Percentiles rank a stretch among this genome's conserved stretches.
Evolutionary conservation across 2,329 filamentous ascomycete species (phyloP).

Genomic region (Mycosphaerella sp.): DNA sequence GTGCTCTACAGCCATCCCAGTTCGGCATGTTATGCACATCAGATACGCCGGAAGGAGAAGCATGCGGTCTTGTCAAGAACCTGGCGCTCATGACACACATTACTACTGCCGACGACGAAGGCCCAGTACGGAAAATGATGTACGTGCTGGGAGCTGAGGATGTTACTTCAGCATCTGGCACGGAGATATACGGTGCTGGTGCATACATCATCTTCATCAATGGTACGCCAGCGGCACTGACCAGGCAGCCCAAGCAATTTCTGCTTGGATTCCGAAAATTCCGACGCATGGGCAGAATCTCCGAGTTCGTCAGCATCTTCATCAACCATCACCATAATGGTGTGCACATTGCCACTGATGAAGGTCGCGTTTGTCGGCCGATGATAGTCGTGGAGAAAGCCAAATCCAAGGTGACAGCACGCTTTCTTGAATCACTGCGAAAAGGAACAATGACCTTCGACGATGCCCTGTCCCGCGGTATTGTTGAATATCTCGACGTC

Average conservation of each 20-base stretch:
- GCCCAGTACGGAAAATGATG: conserved; percentile 77
- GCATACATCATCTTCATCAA: conserved; percentile 92
- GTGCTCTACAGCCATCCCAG: conserved; percentile 92
- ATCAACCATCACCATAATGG: conserved; percentile 23
- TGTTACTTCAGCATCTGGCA: conserved; percentile 71
- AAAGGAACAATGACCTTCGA: conserved; percentile 84
- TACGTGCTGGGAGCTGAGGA: conserved; percentile 81
- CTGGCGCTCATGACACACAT: conserved; percentile 98
- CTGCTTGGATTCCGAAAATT: conserved; percentile 77
- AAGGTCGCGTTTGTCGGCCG: conserved; percentile 91
- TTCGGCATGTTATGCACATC: conserved; percentile 98
- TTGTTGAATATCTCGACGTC: conserved; percentile 95
- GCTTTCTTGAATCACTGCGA: conserved; percentile 74
- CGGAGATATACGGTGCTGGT: conserved; percentile 77
- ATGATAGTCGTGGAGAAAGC: conserved; percentile 91
- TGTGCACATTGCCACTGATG: conserved; percentile 69
- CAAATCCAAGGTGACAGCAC: conserved; percentile 69
- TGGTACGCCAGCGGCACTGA: conserved; percentile 85
- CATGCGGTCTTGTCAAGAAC: conserved; percentile 96
- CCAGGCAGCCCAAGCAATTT: conserved; percentile 78
- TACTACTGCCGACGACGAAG: conserved; percentile 92
- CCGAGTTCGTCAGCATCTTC: conserved; percentile 68
- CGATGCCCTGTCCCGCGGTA: conserved; percentile 79
- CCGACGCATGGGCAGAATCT: conserved; percentile 82
- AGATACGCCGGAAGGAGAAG: conserved; percentile 97